A percentile compares a stretch with the other conserved stretches of the same genome.
These are phyloP conservation scores for Thymus mandschuricus DNA, from an alignment of 257 asterid genomes.

Conservation along the genomic window DNA sequence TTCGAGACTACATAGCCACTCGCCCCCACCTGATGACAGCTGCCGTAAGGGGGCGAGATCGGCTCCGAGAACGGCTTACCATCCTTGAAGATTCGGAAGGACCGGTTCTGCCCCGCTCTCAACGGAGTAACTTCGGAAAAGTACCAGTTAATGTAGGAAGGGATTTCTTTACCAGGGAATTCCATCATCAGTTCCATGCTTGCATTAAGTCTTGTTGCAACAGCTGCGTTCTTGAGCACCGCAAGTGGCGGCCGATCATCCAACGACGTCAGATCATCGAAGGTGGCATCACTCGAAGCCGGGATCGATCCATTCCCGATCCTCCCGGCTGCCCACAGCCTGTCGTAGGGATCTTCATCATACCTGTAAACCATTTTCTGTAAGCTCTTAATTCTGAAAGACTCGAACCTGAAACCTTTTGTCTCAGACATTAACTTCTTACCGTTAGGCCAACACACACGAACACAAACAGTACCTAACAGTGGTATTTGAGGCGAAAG, in stretches of 20 bases:
- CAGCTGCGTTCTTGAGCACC: constrained; percentile 45
- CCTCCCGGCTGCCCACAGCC: constrained; percentile 50
- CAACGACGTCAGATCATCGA: not conserved
- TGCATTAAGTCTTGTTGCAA: constrained; percentile 25
- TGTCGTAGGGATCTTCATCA: constrained; percentile 49
- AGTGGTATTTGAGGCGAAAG: constrained; percentile 55
- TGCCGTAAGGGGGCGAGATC: constrained; percentile 46
- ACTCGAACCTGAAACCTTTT: no score
- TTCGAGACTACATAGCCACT: constrained; percentile 29
- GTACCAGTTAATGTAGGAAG: constrained; percentile 47
- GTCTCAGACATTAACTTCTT: no score
- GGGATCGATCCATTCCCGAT: constrained; percentile 17
- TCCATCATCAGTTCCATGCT: constrained; percentile 33
- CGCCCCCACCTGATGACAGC: constrained; percentile 9
- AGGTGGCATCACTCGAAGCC: constrained; percentile 28
- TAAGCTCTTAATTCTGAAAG: no score
- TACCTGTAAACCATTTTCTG: constrained; percentile 35
- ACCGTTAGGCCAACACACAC: no score
- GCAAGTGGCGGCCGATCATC: constrained; percentile 54
- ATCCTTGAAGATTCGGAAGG: constrained; percentile 42
- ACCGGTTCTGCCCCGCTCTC: constrained; percentile 38
- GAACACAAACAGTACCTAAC: constrained; percentile 38
- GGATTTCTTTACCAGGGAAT: constrained; percentile 33
- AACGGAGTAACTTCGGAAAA: constrained; percentile 57
- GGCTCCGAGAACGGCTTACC: constrained; percentile 26